These are phyloP conservation scores for Colletotrichum limetticola DNA, from an alignment of 2,329 filamentous ascomycete genomes.

Conservation along the genomic window DNA sequence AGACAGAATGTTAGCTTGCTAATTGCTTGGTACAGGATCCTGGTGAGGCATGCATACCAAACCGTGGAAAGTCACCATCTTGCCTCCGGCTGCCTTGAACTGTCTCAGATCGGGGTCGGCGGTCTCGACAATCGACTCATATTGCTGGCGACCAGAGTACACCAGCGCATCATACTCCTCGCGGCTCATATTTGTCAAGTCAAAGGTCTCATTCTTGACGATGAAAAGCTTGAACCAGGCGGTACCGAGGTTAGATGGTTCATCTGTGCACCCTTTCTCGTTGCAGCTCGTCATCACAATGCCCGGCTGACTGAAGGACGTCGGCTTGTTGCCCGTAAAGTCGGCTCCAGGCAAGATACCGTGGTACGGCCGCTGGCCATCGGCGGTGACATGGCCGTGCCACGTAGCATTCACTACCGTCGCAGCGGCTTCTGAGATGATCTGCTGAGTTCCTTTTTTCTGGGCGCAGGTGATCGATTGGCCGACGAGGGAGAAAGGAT, in stretches of 20 bases:
- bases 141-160: not conserved
- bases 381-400: not conserved
- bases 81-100: constrained; percentile 52
- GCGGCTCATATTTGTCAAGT: not conserved
- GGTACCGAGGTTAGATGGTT: not conserved
- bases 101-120: constrained; percentile 41
- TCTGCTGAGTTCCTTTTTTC: not conserved
- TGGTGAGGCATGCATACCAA: not conserved
- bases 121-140: constrained; percentile 1
- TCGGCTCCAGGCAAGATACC: not conserved
- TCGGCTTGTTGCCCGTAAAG: not conserved
- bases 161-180: constrained; percentile 10
- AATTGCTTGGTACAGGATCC: too few species aligned
- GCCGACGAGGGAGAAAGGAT: constrained; percentile 35
- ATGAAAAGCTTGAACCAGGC: constrained; percentile 14
- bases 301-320: not conserved
- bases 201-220: not conserved
- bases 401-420: not conserved
- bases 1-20: constrained; percentile 38
- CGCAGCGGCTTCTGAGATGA: not conserved
- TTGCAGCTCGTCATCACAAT: not conserved
- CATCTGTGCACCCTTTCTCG: not conserved
- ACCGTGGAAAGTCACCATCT: constrained; percentile 52
- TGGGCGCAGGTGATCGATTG: not conserved
- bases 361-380: not conserved